Conservation (phyloP, 495 filamentous ascomycete species). For the Pyronema domesticum region DNA sequence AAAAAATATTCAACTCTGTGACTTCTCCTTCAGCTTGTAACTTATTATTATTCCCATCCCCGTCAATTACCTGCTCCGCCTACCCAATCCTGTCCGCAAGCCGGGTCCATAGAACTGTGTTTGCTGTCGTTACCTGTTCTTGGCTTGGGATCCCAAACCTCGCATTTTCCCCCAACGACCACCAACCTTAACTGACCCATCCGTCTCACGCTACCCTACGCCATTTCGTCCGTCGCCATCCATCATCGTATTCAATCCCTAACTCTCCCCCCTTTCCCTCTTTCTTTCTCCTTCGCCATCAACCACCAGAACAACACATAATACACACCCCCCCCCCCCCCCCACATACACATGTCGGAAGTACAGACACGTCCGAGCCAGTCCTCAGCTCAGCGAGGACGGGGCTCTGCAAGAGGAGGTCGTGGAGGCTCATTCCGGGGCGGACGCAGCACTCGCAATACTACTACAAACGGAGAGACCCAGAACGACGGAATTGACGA, state of each 20-base stretch:
- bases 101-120: background rate
- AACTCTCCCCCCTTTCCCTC: constrained; percentile 1
- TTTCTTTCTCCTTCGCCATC: constrained; percentile 14
- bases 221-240: constrained; percentile 1
- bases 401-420: constrained; percentile 65
- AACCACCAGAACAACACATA: constrained; percentile 1
- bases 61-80: background rate
- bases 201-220: constrained; percentile 3
- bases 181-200: background rate
- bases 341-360: constrained; percentile 59
- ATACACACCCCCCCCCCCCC: background rate
- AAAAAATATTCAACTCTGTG: no score
- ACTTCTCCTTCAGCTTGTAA: no score
- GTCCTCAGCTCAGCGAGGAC: constrained; percentile 46
- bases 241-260: background rate
- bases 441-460: constrained; percentile 41
- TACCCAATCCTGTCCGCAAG: background rate
- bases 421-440: constrained; percentile 59
- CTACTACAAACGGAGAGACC: constrained; percentile 46
- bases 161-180: background rate
- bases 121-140: background rate
- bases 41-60: no score
- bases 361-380: constrained; percentile 55
- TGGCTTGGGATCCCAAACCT: background rate
- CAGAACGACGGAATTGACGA: constrained; percentile 49